These are phyloP conservation scores for Punica granatum DNA, from an alignment of 345 rosid genomes.

Conservation along the genomic window DNA sequence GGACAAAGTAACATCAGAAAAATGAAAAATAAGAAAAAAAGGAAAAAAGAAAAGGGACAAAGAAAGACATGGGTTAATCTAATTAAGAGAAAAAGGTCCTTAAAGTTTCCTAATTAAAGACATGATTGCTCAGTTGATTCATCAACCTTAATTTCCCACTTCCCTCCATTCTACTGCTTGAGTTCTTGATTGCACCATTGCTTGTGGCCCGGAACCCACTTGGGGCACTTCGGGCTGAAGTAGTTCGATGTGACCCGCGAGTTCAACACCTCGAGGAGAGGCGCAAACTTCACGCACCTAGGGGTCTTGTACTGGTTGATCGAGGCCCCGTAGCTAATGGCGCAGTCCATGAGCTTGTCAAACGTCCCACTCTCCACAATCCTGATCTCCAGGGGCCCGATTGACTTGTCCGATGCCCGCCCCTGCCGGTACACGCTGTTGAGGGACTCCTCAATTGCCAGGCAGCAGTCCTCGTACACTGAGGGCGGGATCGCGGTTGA, in stretches of 20 bases:
- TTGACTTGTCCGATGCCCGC: conserved; percentile 74
- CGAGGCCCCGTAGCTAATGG: conserved; percentile 87
- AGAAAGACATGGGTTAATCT: conserved; percentile 15
- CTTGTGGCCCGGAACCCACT: conserved; percentile 89
- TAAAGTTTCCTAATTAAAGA: conserved; percentile 34
- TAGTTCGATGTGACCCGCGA: conserved; percentile 55
- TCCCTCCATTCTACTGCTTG: conserved; percentile 15
- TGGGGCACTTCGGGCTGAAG: conserved; percentile 90
- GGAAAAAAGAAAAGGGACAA: conserved; percentile 14
- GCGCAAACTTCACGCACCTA: conserved; percentile 88
- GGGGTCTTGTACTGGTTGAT: conserved; percentile 97
- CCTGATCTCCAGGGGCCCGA: conserved; percentile 89
- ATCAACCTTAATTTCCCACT: not conserved
- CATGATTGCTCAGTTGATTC: conserved; percentile 23
- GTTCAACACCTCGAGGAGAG: conserved; percentile 83
- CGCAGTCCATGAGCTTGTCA: conserved; percentile 96
- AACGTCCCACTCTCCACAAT: conserved; percentile 86
- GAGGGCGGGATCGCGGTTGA: conserved; percentile 83
- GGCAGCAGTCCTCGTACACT: conserved; percentile 85
- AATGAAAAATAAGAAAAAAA: conserved; percentile 3
- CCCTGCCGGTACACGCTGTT: conserved; percentile 96
- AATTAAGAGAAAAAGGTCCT: conserved; percentile 21
- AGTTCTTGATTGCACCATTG: conserved; percentile 51
- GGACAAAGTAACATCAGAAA: not conserved
- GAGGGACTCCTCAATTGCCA: conserved; percentile 80